phyloP scores from a whole-genome alignment of 306 rosid genomes.

The Canavalia ensiformis region DNA sequence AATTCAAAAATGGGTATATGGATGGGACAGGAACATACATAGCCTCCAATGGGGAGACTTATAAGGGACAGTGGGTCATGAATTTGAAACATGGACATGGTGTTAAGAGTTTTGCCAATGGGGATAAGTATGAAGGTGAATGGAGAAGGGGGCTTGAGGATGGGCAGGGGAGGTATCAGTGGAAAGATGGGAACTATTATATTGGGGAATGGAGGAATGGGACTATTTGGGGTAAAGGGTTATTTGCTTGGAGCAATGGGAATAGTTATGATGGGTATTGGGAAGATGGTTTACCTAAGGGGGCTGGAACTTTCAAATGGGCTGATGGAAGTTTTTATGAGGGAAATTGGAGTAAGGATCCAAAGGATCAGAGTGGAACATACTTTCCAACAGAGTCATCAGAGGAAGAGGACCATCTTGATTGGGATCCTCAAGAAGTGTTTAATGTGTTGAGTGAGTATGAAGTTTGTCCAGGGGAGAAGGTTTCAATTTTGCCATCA shows the following conservation, averaged over 20 bases:
- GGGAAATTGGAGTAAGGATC: conserved; percentile 87
- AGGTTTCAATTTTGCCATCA: conserved; percentile 80
- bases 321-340: conserved; percentile 77
- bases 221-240: conserved; percentile 75
- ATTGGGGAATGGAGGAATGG: conserved; percentile 92
- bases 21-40: conserved; percentile 76
- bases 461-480: conserved; percentile 68
- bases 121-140: conserved; percentile 84
- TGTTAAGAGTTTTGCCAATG: conserved; percentile 57
- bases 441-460: conserved; percentile 58
- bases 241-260: conserved; percentile 76
- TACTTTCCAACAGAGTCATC: conserved; percentile 67
- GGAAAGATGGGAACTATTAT: conserved; percentile 71
- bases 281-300: conserved; percentile 85
- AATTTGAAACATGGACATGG: conserved; percentile 88
- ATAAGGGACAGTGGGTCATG: conserved; percentile 86
- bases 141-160: conserved; percentile 83
- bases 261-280: conserved; percentile 77
- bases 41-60: conserved; percentile 65
- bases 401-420: conserved; percentile 61
- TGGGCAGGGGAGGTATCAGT: conserved; percentile 77
- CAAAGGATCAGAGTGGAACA: conserved; percentile 81
- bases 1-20: conserved; percentile 84
- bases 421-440: conserved; percentile 84
- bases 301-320: conserved; percentile 80